Evolutionary conservation across 768 basidiomycete species (phyloP).

Genomic region (Kwoniella dendrophila): DNA sequence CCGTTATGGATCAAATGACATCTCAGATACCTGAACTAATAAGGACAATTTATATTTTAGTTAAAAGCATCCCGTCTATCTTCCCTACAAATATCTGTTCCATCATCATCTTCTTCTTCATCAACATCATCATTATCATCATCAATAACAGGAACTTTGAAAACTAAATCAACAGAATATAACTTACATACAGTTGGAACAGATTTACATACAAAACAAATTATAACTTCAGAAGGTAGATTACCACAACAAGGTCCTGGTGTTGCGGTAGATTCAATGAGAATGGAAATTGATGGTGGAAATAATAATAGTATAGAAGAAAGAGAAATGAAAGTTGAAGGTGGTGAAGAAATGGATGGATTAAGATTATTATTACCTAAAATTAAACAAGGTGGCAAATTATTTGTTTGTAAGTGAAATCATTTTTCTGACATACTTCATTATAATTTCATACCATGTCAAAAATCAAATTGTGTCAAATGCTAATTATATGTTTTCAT

Average conservation of each 20-base stretch:
- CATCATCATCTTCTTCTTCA: not conserved
- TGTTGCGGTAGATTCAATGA: conserved; percentile 41
- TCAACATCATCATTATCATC: not conserved
- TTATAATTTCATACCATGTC: not conserved
- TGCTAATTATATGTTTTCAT: not conserved
- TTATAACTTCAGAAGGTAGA: conserved; percentile 35
- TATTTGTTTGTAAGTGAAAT: conserved; percentile 43
- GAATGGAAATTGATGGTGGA: conserved; percentile 31
- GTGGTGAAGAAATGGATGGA: conserved; percentile 54
- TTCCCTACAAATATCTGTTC: conserved; percentile 21
- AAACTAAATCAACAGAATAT: conserved; percentile 34
- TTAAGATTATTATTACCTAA: conserved; percentile 49
- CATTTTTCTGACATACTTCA: not conserved
- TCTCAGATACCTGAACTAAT: no score
- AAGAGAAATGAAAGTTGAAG: conserved; percentile 40
- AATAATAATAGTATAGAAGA: conserved; percentile 19
- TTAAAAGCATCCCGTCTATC: conserved; percentile 51
- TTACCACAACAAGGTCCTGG: conserved; percentile 40
- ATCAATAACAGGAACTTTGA: conserved; percentile 29
- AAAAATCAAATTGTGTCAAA: not conserved
- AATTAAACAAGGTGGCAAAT: conserved; percentile 34
- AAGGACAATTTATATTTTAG: conserved; percentile 15
- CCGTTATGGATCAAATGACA: no score
- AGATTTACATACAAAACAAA: conserved; percentile 1
- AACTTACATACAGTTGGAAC: conserved; percentile 30